Evolutionary conservation across 2,329 filamentous ascomycete species (phyloP).

Genomic region (Lachnellula suecica): DNA sequence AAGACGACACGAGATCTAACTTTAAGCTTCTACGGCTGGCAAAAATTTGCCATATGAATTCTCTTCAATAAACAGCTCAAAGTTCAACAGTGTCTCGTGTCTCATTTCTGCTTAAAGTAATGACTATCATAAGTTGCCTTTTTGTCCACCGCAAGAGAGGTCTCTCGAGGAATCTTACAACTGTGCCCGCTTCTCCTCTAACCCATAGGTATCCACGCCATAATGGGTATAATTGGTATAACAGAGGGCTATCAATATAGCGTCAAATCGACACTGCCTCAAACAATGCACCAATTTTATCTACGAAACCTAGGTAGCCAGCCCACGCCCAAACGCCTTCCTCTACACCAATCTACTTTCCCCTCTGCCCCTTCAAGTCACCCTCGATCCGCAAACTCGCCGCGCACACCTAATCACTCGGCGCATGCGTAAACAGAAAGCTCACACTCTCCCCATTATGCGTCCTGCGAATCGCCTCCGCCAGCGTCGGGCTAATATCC

Average conservation of each 20-base stretch:
- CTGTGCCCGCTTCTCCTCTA: too few relatives aligned
- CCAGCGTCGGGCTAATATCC: constrained; percentile 82
- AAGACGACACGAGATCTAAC: too few relatives aligned
- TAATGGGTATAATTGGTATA: too few relatives aligned
- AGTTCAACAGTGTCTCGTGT: not conserved
- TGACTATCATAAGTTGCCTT: not conserved
- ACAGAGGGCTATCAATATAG: too few relatives aligned
- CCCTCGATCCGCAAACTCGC: not conserved
- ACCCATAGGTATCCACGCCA: too few relatives aligned
- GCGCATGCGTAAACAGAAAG: constrained; percentile 68
- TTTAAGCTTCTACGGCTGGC: too few relatives aligned
- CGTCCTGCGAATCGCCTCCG: constrained; percentile 68
- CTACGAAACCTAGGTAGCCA: not conserved
- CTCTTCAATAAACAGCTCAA: too few relatives aligned
- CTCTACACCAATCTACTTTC: not conserved
- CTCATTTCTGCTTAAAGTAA: not conserved
- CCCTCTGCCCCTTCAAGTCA: not conserved
- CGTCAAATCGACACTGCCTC: too few relatives aligned
- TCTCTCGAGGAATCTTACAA: too few relatives aligned
- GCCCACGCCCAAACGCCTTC: not conserved
- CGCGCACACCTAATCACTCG: constrained; percentile 45
- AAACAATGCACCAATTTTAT: too few relatives aligned
- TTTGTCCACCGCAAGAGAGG: too few relatives aligned
- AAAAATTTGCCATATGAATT: too few relatives aligned
- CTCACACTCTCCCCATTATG: constrained; percentile 69